Percentiles rank a stretch among this genome's conserved stretches.
These are phyloP conservation scores for Penicillium sp. DNA, from an alignment of 2,329 filamentous ascomycete genomes.

Conservation along the genomic window DNA sequence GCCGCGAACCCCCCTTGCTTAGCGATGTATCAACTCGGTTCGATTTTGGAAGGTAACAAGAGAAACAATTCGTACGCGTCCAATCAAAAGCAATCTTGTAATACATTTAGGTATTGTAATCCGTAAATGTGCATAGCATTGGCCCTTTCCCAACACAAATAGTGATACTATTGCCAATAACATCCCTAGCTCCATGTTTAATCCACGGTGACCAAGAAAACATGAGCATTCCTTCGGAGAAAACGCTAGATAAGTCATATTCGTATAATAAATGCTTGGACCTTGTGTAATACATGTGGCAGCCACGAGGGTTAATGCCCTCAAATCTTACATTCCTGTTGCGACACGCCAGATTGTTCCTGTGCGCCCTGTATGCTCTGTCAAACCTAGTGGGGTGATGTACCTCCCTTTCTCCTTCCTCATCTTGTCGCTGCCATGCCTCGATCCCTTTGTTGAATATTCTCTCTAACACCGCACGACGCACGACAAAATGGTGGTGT, in stretches of 20 bases:
- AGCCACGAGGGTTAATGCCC: slow-evolving; percentile 23
- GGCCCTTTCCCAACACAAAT: background rate
- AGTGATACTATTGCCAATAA: slow-evolving; percentile 15
- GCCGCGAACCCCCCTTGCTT: slow-evolving; percentile 15
- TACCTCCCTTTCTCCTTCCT: slow-evolving; percentile 2
- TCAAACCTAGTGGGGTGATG: background rate
- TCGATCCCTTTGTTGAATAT: background rate
- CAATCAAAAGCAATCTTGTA: background rate
- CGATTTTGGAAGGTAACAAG: slow-evolving; percentile 8
- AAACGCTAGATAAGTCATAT: background rate
- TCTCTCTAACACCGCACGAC: background rate
- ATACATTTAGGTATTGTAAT: background rate
- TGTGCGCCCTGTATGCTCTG: slow-evolving; percentile 7
- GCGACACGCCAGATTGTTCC: slow-evolving; percentile 2
- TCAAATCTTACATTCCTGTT: slow-evolving; percentile 22
- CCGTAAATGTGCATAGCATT: background rate
- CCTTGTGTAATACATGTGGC: slow-evolving; percentile 20
- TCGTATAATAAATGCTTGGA: slow-evolving; percentile 6
- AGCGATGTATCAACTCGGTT: slow-evolving; percentile 10
- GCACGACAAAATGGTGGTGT: slow-evolving; percentile 9
- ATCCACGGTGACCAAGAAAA: background rate
- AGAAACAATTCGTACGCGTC: background rate
- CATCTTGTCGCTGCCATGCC: background rate
- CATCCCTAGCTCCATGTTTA: background rate
- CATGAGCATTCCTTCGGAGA: background rate